These are phyloP conservation scores for Barnettozyma hawaiiensis DNA, from an alignment of 1,139 yeast species.

Conservation along the genomic window DNA sequence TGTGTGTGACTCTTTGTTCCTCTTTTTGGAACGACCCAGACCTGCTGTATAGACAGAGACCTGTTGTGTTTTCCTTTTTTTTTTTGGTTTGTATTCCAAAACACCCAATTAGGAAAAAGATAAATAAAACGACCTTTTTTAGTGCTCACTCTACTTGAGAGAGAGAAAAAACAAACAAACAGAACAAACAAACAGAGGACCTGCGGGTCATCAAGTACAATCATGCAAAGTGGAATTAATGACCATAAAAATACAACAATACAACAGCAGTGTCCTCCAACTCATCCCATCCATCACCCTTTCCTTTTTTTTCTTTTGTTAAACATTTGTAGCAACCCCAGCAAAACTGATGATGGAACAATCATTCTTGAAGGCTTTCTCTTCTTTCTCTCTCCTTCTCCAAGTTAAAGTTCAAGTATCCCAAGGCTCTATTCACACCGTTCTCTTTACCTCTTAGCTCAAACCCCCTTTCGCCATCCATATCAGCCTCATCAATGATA, in stretches of 20 bases:
- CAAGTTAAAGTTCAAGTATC: constrained; percentile 63
- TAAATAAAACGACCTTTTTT: constrained; percentile 8
- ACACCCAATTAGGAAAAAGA: constrained; percentile 9
- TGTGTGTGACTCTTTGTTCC: neutral
- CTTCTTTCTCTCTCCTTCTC: constrained; percentile 77
- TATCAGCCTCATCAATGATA: constrained; percentile 68
- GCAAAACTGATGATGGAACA: constrained; percentile 19
- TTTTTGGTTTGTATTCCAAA: neutral
- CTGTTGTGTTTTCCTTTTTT: too few species aligned
- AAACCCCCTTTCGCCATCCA: constrained; percentile 60
- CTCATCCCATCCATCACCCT: too few species aligned
- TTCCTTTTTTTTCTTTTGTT: neutral
- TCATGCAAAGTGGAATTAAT: neutral
- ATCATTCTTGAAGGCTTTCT: constrained; percentile 17
- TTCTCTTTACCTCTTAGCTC: constrained; percentile 63
- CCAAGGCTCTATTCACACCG: constrained; percentile 66
- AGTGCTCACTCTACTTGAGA: too few species aligned
- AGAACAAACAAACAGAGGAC: too few species aligned
- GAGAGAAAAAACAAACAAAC: too few species aligned
- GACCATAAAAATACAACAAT: neutral
- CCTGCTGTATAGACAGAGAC: too few species aligned
- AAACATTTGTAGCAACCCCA: constrained; percentile 1
- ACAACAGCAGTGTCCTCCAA: neutral
- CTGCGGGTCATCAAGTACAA: neutral
- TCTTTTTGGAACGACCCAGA: too few species aligned